Evolutionary conservation across 352 stramenopile species (phyloP), one percentile per base, ranked within the genome.

Genomic region (Phytophthora megakarya): DNA sequence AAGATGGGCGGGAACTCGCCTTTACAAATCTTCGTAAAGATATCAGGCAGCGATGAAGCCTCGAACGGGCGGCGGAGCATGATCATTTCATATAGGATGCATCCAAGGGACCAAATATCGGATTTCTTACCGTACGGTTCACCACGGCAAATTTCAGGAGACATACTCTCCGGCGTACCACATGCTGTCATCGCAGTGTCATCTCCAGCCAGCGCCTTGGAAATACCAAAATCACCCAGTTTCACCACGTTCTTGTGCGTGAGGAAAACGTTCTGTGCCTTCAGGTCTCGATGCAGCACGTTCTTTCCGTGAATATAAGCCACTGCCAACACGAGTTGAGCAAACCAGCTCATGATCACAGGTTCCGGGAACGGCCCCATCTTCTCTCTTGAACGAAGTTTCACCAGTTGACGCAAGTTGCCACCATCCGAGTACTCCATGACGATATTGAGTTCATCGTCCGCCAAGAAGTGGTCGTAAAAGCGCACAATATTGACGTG

Each of bases 401-500:
- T 93, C 23, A 94, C 84, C 16, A 95, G 57, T 71, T 95, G 84
- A 22, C 86, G 78, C 47, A 96, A 60, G 61, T 95, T 95, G 26
- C 88, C 88, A 40, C 85, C 84, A 40, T 94, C 85, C 22, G 86
- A 75, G 54, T 93, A 95, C 54, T 96, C 88, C 87, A 96, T 96
- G 40, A 96, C 82, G 42, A 96, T 96, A 45, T 96, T 94, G 22
- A 96, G 74, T 54, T 95, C 86, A 64, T 95, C 85, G 46, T 94
- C 81, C 16, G 76, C 76, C 67, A 92, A 74, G 54, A 96, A 96
- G 47, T 92, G 84, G 67, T 96, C 88, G 76, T 95, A 94, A 50
- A 94, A 96, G 30, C 85, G 85, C 52, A 96, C 86, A 61, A 96
- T 95, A 54, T 96, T 96, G 23, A 95, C 84, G 67, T 96, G 88